These are phyloP conservation scores for Cladophialophora bantiana DNA, from an alignment of 2,329 filamentous ascomycete genomes.

Conservation along the genomic window DNA sequence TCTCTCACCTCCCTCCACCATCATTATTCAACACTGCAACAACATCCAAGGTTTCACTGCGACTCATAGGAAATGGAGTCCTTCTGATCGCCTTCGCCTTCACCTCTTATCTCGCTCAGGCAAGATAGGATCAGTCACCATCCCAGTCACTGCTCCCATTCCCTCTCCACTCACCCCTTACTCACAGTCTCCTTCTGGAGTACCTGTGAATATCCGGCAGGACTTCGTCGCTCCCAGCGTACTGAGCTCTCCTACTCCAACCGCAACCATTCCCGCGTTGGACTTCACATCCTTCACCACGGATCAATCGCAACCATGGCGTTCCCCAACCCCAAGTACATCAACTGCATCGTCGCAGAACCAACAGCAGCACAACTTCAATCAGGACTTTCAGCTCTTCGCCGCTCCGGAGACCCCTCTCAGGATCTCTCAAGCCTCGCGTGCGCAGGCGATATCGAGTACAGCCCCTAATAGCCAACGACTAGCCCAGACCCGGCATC, in stretches of 20 bases:
- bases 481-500: constrained; percentile 37
- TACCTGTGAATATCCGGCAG: constrained; percentile 42
- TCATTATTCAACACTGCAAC: constrained; percentile 28
- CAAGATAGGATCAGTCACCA: constrained; percentile 42
- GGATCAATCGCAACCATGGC: constrained; percentile 47
- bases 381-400: constrained; percentile 48
- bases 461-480: constrained; percentile 42
- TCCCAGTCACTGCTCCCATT: constrained; percentile 25
- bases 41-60: constrained; percentile 29
- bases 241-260: constrained; percentile 40
- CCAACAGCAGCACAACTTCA: constrained; percentile 38
- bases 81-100: constrained; percentile 38
- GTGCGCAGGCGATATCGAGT: constrained; percentile 44
- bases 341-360: constrained; percentile 42
- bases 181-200: constrained; percentile 44
- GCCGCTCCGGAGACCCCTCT: constrained; percentile 39
- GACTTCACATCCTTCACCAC: constrained; percentile 47
- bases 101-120: constrained; percentile 40
- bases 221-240: constrained; percentile 40
- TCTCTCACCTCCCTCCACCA: constrained; percentile 33
- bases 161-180: constrained; percentile 40
- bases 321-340: constrained; percentile 44
- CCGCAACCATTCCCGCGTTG: constrained; percentile 46
- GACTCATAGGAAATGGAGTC: constrained; percentile 44
- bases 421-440: constrained; percentile 39